Evolutionary conservation across 805 yeast species (phyloP), one percentile per base, ranked within the genome.

Genomic region (Sugiyamaella mastotermitis): DNA sequence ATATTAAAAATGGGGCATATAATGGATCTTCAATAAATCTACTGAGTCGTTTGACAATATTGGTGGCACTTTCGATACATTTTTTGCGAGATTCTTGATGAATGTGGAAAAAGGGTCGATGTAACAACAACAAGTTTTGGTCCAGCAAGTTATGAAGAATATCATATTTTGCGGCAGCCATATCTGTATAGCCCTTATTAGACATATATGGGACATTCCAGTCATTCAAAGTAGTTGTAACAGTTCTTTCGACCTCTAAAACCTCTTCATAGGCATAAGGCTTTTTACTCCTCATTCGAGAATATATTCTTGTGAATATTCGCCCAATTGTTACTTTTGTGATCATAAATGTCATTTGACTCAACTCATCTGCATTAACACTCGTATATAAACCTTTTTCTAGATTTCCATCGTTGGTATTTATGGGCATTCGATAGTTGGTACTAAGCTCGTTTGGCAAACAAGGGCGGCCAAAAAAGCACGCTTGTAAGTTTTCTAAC

Each of bases 391-490:
- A n/a, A 19, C 36, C 33, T 18, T 19, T 27, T 10, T 20, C 25
- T 13, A 40, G 18, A 18, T 30, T 14, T 13, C 11, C 25, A 37
- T 40, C 43, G 32, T 40, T 35, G 15, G 28, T 20, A 23, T 40
- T 35, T 5, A 35, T 14, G 6, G 43, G 43, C 26, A 35, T 14
- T 15, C 21, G 15, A 16, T 16, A 14, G 5, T 17, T 15, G 31
- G 20, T 19, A 13, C 31, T 10, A 9, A 22, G 10, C 7, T 10
- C 10, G 19, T 17, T n/a, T 20, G 35, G 17, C 17, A 39, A n/a
- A 20, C 25, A 21, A 16, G 43, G 43, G 9, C 43, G 35, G 35
- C 43, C 43, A 40, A 40, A 40, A 22, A 35, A 20, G 29, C 43
- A 40, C 3, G 33, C n/a, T n/a, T 32, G 41, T 13, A 41, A 31